Conservation (phyloP, 805 yeast species). For the Pichia californica region DNA sequence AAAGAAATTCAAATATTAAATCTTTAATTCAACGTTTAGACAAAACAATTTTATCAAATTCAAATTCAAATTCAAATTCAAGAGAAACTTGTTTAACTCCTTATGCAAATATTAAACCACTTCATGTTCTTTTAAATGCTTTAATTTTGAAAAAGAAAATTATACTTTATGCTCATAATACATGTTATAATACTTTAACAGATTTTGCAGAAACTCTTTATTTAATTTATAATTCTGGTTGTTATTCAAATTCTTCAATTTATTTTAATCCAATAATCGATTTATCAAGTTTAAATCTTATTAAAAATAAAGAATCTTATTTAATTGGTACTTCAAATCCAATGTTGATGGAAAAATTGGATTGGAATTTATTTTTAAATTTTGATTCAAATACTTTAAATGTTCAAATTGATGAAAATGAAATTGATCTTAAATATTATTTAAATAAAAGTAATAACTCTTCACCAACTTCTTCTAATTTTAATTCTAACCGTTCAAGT, state of each 20-base stretch:
- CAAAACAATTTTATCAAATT: not conserved
- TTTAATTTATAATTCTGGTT: conserved; percentile 29
- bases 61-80: not conserved
- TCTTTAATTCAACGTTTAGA: conserved; percentile 14
- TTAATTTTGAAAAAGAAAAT: conserved; percentile 42
- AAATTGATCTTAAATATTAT: conserved; percentile 11
- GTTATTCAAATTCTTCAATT: conserved; percentile 3
- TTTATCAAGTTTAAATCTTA: conserved; percentile 47
- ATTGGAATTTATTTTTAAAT: conserved; percentile 59
- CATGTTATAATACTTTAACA: conserved; percentile 40
- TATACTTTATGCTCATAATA: conserved; percentile 32
- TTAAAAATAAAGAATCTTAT: conserved; percentile 36
- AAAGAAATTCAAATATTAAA: conserved; percentile 22
- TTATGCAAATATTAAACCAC: conserved; percentile 18
- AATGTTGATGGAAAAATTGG: conserved; percentile 45
- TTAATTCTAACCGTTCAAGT: too few species aligned
- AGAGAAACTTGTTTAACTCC: conserved; percentile 17
- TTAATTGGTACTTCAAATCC: conserved; percentile 67
- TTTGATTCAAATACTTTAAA: conserved; percentile 44
- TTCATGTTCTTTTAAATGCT: conserved; percentile 42
- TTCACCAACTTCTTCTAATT: not conserved
- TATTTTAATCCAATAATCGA: conserved; percentile 48
- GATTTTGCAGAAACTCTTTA: conserved; percentile 38
- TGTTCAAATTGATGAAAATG: conserved; percentile 6
- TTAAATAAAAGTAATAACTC: not conserved